phyloP scores from a whole-genome alignment of 2,329 filamentous ascomycete species.

The Capronia coronata region DNA sequence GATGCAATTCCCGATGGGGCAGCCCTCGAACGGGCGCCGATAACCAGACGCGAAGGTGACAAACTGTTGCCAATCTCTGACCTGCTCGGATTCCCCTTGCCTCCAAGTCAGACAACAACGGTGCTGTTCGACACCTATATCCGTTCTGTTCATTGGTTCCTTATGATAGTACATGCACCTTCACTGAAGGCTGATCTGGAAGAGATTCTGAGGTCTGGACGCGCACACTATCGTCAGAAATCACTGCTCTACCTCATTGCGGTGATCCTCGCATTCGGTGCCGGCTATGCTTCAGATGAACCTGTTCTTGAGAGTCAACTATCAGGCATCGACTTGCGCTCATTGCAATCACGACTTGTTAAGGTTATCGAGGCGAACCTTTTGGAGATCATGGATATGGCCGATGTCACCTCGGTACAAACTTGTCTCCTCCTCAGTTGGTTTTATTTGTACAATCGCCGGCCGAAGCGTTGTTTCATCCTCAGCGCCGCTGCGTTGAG shows the following conservation, averaged over 20 bases:
- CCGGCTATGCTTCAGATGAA: conserved; percentile 35
- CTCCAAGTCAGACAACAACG: conserved; percentile 29
- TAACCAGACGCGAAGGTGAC: neutral
- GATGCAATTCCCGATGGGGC: conserved; percentile 6
- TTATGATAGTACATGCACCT: conserved; percentile 39
- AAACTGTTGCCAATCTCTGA: conserved; percentile 26
- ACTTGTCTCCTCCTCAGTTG: conserved; percentile 5
- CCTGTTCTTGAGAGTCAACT: conserved; percentile 7
- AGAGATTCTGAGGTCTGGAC: conserved; percentile 32
- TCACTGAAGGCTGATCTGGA: conserved; percentile 34
- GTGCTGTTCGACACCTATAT: conserved; percentile 39
- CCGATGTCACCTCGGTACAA: conserved; percentile 24
- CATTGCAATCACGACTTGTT: conserved; percentile 3
- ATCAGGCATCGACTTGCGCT: conserved; percentile 12
- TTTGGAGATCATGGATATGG: conserved; percentile 38
- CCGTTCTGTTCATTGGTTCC: conserved; percentile 41
- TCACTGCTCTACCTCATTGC: conserved; percentile 36
- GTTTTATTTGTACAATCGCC: conserved; percentile 6
- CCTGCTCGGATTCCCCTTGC: conserved; percentile 31
- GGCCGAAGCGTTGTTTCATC: conserved; percentile 9
- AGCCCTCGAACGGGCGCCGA: neutral
- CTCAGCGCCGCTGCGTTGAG: conserved; percentile 36
- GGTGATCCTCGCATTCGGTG: conserved; percentile 35
- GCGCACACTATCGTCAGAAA: conserved; percentile 32
- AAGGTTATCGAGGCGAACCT: conserved; percentile 32